Conservation (phyloP, 495 filamentous ascomycete species). For the Umbilicaria muhlenbergii region DNA sequence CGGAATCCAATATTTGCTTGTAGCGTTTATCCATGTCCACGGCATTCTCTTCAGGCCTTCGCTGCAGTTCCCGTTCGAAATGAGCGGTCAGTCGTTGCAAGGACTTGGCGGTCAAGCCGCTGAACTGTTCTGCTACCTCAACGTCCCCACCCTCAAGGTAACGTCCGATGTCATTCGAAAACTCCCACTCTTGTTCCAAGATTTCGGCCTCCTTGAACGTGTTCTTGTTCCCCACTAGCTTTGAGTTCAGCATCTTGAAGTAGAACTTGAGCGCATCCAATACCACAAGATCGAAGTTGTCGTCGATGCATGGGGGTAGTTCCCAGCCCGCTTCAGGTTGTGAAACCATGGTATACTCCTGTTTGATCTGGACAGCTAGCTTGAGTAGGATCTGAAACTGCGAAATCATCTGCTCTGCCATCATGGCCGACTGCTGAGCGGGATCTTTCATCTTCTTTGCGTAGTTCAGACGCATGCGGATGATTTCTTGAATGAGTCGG, state of each 20-base stretch:
- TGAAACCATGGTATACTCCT: conserved; percentile 68
- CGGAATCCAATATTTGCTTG: conserved; percentile 87
- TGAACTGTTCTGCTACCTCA: conserved; percentile 98
- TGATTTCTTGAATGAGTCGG: conserved; percentile 90
- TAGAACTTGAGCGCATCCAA: conserved; percentile 93
- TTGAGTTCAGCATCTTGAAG: conserved; percentile 94
- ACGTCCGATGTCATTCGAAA: conserved; percentile 79
- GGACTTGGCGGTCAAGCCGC: conserved; percentile 80
- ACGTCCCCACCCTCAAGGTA: conserved; percentile 84
- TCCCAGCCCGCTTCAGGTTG: conserved; percentile 90
- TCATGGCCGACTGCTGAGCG: conserved; percentile 68
- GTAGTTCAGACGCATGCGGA: conserved; percentile 80
- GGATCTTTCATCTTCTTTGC: conserved; percentile 88
- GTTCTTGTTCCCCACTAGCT: conserved; percentile 92
- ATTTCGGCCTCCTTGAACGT: conserved; percentile 98
- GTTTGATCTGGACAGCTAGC: conserved; percentile 82
- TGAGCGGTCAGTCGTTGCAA: conserved; percentile 72
- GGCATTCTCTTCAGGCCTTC: conserved; percentile 64
- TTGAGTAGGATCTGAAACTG: conserved; percentile 91
- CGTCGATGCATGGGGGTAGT: conserved; percentile 87
- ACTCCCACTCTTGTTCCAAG: conserved; percentile 92
- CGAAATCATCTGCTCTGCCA: conserved; percentile 91
- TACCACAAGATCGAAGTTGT: conserved; percentile 91
- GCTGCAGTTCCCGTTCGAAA: conserved; percentile 81
- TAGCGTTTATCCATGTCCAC: conserved; percentile 91